These are phyloP conservation scores for Ichthyophthirius multifiliis DNA, from an alignment of 169 alveolate species.

Conservation along the genomic window DNA sequence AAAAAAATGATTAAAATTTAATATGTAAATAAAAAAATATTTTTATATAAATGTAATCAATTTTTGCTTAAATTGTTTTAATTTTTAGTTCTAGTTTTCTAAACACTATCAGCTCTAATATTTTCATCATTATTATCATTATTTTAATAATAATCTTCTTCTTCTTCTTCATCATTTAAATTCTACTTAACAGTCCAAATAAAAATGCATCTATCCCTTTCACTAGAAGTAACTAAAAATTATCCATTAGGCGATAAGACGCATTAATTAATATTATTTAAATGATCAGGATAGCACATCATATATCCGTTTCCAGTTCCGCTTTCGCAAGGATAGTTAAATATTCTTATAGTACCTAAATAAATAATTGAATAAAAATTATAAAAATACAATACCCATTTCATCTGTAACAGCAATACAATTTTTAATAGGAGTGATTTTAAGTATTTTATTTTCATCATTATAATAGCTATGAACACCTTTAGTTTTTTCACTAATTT, in stretches of 20 bases:
- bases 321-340: conserved; percentile 69
- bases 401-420: conserved; percentile 72
- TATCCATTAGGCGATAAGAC: conserved; percentile 69
- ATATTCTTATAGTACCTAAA: conserved; percentile 59
- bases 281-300: conserved; percentile 74
- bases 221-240: conserved; percentile 63
- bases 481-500: conserved; percentile 57
- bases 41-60: too few relatives aligned
- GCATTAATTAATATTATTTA: conserved; percentile 59
- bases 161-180: not conserved
- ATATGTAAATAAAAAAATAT: too few relatives aligned
- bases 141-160: not conserved
- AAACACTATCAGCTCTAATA: not conserved
- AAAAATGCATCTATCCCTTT: conserved; percentile 69
- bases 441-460: conserved; percentile 57
- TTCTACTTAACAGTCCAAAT: conserved; percentile 44
- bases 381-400: conserved; percentile 66
- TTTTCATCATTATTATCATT: not conserved
- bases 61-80: too few relatives aligned
- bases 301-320: conserved; percentile 64
- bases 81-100: too few relatives aligned
- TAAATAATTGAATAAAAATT: not conserved
- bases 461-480: conserved; percentile 71
- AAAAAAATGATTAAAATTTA: too few relatives aligned
- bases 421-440: conserved; percentile 58